These are phyloP conservation scores for Teratosphaeria gauchensis DNA, from an alignment of 2,329 filamentous ascomycete genomes.

Conservation along the genomic window DNA sequence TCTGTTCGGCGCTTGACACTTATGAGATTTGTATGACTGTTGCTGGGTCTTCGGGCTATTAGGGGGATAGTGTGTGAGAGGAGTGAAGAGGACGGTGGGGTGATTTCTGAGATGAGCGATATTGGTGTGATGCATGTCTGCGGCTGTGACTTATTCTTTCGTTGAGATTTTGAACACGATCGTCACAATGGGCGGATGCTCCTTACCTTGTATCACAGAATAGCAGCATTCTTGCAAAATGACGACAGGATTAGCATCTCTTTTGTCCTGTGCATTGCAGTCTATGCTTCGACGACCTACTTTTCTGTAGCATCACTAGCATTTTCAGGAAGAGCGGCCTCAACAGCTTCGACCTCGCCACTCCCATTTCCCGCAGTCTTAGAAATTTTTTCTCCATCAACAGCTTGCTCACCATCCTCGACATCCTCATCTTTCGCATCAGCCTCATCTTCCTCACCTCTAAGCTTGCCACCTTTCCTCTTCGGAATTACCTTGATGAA, in stretches of 20 bases:
- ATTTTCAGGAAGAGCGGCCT: background rate
- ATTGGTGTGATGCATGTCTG: background rate
- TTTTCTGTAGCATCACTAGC: background rate
- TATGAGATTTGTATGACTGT: background rate
- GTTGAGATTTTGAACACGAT: background rate
- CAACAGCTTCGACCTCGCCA: background rate
- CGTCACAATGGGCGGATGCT: background rate
- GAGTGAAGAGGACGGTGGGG: background rate
- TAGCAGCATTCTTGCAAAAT: background rate
- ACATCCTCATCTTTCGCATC: constrained; percentile 9
- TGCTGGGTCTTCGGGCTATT: background rate
- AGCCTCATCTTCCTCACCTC: constrained; percentile 8
- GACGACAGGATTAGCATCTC: background rate
- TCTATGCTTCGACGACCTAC: background rate
- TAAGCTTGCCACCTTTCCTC: constrained; percentile 71
- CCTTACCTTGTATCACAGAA: background rate
- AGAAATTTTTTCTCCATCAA: constrained; percentile 2
- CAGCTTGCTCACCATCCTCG: constrained; percentile 7
- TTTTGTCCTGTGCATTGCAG: background rate
- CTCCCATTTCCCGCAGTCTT: background rate
- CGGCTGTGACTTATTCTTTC: background rate
- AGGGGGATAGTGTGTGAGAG: background rate
- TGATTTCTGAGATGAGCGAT: background rate
- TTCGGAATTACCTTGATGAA: constrained; percentile 85
- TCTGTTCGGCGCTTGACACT: background rate